Evolutionary conservation across 2,329 filamentous ascomycete genomes (phyloP), one percentile per base, ranked within the genome.

Genomic region (Colletotrichum lupini): DNA sequence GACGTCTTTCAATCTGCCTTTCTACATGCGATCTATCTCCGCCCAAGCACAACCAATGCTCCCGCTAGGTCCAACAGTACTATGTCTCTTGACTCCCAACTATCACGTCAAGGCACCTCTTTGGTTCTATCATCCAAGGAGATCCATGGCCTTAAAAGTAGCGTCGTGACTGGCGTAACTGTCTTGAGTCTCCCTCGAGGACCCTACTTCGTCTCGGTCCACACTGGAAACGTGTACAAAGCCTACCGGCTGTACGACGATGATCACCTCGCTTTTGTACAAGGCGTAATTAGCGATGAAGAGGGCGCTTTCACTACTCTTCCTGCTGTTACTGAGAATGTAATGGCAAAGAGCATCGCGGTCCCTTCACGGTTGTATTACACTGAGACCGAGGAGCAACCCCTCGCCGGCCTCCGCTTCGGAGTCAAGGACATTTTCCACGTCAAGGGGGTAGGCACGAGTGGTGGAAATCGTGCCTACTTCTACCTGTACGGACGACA

Each of bases 371-470:
- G 88, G n/a, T 79, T 89, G 1, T 88, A 89, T 78, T 86, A 82
- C 77, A 83, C 80, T 5, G 76, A 1, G 80, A 83, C 60, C 5
- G 28, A 65, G n/a, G 60, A 74, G 24, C 84, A 86, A 74, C 87
- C 87, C 3, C 79, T 90, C 1, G 85, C 87, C 8, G 87, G 88
- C 19, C 83, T 87, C 22, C 82, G 88, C 12, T 79, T 89, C 0
- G 87, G 84, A 2, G 82, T 90, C 69, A 92, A 92, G 75, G 90
- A 92, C 74, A 89, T 90, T 61, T 88, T 85, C 73, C 84, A 91
- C 70, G 79, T 92, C 52, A 70, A 67, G 28, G 90, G 89, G 0
- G 77, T 90, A 8, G 84, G 84, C 35, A 90, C 86, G 0, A 83
- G 84, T 8, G 84, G 85, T 57, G 89, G 89, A 1, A 91, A 87